Evolutionary conservation across 805 yeast genomes (phyloP), one percentile per base, ranked within the genome.

Genomic region (Starmerella riodocensis): DNA sequence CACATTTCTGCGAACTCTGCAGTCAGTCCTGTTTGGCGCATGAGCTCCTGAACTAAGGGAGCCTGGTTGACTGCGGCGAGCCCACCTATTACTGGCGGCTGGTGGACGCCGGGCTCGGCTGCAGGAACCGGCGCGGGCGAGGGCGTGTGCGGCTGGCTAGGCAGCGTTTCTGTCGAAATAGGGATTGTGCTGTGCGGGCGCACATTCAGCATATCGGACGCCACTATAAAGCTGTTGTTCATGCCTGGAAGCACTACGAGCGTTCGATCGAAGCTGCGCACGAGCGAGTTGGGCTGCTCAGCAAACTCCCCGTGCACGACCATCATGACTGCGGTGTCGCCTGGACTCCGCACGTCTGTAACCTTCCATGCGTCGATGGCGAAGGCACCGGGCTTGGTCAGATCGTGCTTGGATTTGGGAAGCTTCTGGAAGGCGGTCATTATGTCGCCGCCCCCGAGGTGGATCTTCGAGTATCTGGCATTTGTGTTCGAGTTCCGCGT

Each of bases 231-330:
- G 23, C 73, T 63, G 4, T 85, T 80, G 41, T 70, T 69, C 14
- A 75, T 71, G 12, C 77, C 78, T 1, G 76, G 77, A 2, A 85
- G 76, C 20, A 81, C 63, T n/a, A 82, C 65, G 55, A 91, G 75
- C 0, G 78, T 68, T 54, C 98, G 70, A 57, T 91, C 98, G 58
- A 91, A 91, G 8, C 91, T 74, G 55, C 91, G 78, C 49, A 66
- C 67, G 4, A 71, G 63, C 26, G 77, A 49, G 26, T 42, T 43
- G 39, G 53, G 42, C 25, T 47, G 31, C 59, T 91, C 97, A 36
- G 74, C 75, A 54, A 73, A 88, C 42, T 72, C 76, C 4, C 98
- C 98, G 61, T 91, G 98, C 13, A 88, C 60, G 0, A 74, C 66
- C 32, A 88, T 70, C 53, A 81, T 66, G 52, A 91, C 74, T 5